Base-by-base conservation (phyloP, 2,329 filamentous ascomycete species). In the Diplodia corticola region DNA sequence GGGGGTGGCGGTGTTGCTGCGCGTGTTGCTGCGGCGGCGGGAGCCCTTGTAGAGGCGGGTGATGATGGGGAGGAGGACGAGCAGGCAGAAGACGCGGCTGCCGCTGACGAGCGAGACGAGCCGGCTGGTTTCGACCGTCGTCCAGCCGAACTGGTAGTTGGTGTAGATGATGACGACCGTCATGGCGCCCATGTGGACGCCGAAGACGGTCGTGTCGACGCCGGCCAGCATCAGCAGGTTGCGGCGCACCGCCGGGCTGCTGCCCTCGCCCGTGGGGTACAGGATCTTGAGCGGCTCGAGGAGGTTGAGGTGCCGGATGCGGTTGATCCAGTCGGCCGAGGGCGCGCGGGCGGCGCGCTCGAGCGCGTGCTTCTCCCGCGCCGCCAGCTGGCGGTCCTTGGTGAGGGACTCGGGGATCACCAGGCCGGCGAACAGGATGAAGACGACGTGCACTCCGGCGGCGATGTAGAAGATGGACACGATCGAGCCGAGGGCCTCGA, bases 121-220 rank as follows among this genome's bases (percentile, higher is more conserved):
- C 17, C 88, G 83, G 51, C 91, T 92, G 13, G 90, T 90, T 76
- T 97, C 90, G 66, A 92, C 84, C 46, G 89, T 93, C 55, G 87
- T 86, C 95, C 95, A 98, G 64, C 85, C 83, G 74, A 97, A 98
- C 71, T 88, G 85, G 72, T 86, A 90, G 70, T 91, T 89, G 26
- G 88, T 88, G 78, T 98, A 99, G 64, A 97, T 86, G 65, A 98
- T 84, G 22, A 95, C 83, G 40, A 97, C 88, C n/a, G 89, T 87
- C 68, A 92, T 88, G 0, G 88, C 86, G 55, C 93, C 92, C 84
- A 97, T 91, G 7, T 89, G 88, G 0, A 93, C 86, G 24, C 92
- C 90, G 68, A 97, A 90, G 70, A 96, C 86, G 69, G 92, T 87
- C 28, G 90, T 91, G 74, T 98, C 95, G 65, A 93, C 88, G 5